phyloP scores from a whole-genome alignment of 2,329 filamentous ascomycete species.

The Phyllachora maydis region DNA sequence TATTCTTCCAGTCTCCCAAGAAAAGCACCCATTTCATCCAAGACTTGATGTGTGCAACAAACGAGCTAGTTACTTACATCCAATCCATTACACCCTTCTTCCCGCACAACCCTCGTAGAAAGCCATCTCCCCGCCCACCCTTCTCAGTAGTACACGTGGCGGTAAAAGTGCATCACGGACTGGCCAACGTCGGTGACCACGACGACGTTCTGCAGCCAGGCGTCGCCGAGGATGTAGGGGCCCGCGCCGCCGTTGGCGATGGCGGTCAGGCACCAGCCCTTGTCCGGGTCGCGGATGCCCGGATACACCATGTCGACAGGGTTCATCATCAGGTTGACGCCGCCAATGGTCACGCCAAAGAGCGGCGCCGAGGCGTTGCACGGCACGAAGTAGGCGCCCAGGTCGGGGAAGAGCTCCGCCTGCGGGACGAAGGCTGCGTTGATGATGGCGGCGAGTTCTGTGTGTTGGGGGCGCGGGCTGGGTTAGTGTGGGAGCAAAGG shows the following conservation, averaged over 20 bases:
- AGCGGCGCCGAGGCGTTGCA: conserved; percentile 24
- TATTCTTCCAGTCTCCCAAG: too few relatives aligned
- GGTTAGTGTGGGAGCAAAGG: background rate
- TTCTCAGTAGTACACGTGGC: too few relatives aligned
- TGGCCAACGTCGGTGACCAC: conserved; percentile 15
- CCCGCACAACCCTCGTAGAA: too few relatives aligned
- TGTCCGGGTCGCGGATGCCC: conserved; percentile 19
- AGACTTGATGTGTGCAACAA: too few relatives aligned
- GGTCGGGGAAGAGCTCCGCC: conserved; percentile 23
- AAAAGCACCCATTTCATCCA: too few relatives aligned
- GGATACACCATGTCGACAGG: conserved; percentile 24
- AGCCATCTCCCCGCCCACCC: too few relatives aligned
- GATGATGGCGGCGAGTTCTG: conserved; percentile 25
- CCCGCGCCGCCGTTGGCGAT: conserved; percentile 21
- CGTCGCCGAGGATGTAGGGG: conserved; percentile 26
- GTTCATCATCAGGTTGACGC: conserved; percentile 22
- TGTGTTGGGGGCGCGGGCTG: background rate
- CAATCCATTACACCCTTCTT: too few relatives aligned
- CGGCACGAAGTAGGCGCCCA: conserved; percentile 23
- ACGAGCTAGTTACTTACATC: too few relatives aligned
- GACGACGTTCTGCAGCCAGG: conserved; percentile 28
- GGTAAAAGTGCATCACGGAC: conserved; percentile 9
- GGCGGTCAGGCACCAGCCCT: conserved; percentile 24
- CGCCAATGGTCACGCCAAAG: conserved; percentile 22
- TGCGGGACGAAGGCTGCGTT: conserved; percentile 22